Evolutionary conservation across 495 filamentous ascomycete genomes (phyloP).

Genomic region (Aspergillus leporis): DNA sequence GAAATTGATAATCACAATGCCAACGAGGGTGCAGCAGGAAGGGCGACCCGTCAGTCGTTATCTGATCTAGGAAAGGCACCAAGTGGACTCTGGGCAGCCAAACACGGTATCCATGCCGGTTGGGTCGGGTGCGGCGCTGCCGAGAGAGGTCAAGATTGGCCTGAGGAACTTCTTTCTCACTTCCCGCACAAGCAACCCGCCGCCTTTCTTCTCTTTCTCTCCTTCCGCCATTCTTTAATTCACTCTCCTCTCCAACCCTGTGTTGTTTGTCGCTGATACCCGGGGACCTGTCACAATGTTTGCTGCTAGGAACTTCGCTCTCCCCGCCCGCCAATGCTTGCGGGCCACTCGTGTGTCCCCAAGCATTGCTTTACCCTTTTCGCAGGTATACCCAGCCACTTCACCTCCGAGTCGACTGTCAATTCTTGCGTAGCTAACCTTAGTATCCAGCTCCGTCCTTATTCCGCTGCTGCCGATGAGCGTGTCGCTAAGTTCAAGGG

Average conservation of each 20-base stretch:
- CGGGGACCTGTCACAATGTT: constrained; percentile 53
- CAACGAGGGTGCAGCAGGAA: neutral
- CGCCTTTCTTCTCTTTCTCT: constrained; percentile 24
- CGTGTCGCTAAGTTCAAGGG: constrained; percentile 92
- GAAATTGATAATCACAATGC: neutral
- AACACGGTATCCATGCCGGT: constrained; percentile 27
- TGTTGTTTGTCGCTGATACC: constrained; percentile 26
- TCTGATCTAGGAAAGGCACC: constrained; percentile 21
- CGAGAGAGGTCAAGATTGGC: constrained; percentile 31
- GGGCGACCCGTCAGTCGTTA: constrained; percentile 5
- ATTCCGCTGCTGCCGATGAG: constrained; percentile 58
- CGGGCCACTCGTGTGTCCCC: constrained; percentile 49
- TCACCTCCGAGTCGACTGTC: neutral
- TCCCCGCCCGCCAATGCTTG: constrained; percentile 57
- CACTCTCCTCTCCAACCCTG: constrained; percentile 20
- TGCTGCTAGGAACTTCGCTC: constrained; percentile 56
- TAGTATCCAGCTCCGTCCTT: constrained; percentile 42
- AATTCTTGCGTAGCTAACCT: constrained; percentile 30
- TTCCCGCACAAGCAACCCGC: constrained; percentile 23
- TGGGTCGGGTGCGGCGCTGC: constrained; percentile 42
- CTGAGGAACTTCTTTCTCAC: constrained; percentile 15
- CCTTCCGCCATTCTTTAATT: constrained; percentile 18
- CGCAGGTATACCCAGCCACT: constrained; percentile 45
- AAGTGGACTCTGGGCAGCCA: constrained; percentile 23
- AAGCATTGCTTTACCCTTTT: constrained; percentile 47